These are phyloP conservation scores for Ogataea naganishii DNA, from an alignment of 805 yeast species.

Conservation along the genomic window DNA sequence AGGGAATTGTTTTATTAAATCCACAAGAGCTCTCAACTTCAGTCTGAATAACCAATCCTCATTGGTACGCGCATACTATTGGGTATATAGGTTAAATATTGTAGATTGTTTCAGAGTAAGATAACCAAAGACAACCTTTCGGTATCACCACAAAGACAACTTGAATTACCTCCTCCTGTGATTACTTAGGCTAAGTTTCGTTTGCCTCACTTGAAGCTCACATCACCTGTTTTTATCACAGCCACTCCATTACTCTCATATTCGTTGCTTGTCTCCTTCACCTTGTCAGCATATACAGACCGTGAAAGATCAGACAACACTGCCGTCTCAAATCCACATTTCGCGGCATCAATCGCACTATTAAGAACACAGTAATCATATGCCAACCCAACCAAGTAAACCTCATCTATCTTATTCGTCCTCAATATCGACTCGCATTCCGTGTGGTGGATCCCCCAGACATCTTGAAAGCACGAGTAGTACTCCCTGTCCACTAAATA, in stretches of 20 bases:
- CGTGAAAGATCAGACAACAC: conserved; percentile 51
- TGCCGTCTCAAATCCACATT: conserved; percentile 51
- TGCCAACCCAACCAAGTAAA: conserved; percentile 75
- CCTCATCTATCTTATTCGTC: conserved; percentile 41
- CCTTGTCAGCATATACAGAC: conserved; percentile 42
- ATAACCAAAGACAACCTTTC: too few species aligned
- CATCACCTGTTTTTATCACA: too few species aligned
- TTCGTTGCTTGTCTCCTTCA: conserved; percentile 23
- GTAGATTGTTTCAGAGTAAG: too few species aligned
- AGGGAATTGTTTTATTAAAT: too few species aligned
- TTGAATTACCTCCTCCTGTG: too few species aligned
- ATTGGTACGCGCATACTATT: too few species aligned
- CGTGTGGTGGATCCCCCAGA: conserved; percentile 66
- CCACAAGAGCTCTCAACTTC: too few species aligned
- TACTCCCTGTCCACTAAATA: conserved; percentile 65
- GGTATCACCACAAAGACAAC: too few species aligned
- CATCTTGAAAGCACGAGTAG: conserved; percentile 80
- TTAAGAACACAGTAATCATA: conserved; percentile 78
- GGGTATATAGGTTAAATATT: too few species aligned
- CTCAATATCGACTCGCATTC: conserved; percentile 45
- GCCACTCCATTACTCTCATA: conserved; percentile 26
- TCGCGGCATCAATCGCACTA: conserved; percentile 64
- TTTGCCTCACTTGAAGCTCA: too few species aligned
- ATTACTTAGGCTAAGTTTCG: too few species aligned
- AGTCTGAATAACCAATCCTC: too few species aligned